These are phyloP conservation scores for Ensete ventricosum DNA, from an alignment of 176 grass and related monocot species.

Conservation along the genomic window DNA sequence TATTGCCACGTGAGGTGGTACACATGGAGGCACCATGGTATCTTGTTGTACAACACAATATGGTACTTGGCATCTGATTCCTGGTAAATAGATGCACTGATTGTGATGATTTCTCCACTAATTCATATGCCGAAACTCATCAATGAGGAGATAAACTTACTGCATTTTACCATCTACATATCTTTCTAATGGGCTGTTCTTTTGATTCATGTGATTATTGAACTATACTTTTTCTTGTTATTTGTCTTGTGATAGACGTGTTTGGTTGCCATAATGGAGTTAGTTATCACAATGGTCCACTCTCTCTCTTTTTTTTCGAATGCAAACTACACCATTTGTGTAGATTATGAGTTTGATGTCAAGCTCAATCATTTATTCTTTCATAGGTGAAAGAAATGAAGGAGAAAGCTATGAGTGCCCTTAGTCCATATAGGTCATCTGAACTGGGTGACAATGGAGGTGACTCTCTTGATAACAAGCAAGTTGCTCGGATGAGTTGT, in stretches of 20 bases:
- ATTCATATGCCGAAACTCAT: neutral
- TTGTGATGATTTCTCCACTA: neutral
- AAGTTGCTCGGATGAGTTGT: constrained; percentile 29
- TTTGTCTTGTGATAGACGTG: neutral
- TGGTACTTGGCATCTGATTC: neutral
- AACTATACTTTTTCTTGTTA: neutral
- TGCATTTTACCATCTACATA: no score
- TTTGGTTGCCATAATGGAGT: neutral
- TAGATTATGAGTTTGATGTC: neutral
- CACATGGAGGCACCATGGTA: neutral
- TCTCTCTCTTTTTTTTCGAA: neutral
- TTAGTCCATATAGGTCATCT: constrained; percentile 46
- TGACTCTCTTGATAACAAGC: constrained; percentile 34
- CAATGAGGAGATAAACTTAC: no score
- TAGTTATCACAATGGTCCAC: neutral
- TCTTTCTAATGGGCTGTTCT: no score
- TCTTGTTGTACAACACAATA: neutral
- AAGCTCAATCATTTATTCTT: constrained; percentile 10
- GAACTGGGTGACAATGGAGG: constrained; percentile 31
- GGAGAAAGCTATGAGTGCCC: constrained; percentile 77
- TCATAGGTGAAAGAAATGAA: constrained; percentile 94
- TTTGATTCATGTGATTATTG: no score
- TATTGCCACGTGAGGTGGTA: no score
- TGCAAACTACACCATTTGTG: neutral
- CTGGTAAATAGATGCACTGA: neutral